Base-by-base conservation (phyloP, 768 basidiomycete genomes). In the Mycena capillaripes region DNA sequence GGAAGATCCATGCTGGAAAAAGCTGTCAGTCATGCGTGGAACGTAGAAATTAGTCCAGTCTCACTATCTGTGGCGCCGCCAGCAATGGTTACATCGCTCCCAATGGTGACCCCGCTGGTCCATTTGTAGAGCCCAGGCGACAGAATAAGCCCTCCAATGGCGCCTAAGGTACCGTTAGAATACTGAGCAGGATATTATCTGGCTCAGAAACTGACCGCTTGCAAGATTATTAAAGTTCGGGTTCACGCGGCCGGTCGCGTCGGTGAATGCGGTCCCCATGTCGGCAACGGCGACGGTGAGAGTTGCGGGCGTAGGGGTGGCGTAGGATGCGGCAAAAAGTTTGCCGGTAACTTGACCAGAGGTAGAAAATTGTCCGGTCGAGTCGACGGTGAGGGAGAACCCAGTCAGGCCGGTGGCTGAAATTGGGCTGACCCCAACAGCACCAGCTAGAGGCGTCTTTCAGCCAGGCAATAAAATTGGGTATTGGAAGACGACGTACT, bases 241-340 rank as follows among this genome's bases (percentile, higher is more conserved):
- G 44, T 29, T 32, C n/a, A 23, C 60, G 12, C 60, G 60, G 27
- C 60, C 60, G 10, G n/a, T 48, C 4, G 60, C 44, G 29, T 62
- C 60, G 30, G 27, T 48, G 30, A 32, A 48, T 6, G 62, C 62
- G 23, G 62, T 63, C 4, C n/a, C 34, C 62, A 63, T 50, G 62
- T 63, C 62, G n/a, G 21, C 25, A 34, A 36, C 19, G 5, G 62
- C 62, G n/a, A 16, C 16, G 32, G 62, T 52, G 48, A 63, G 62
- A 12, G 62, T 52, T 16, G 48, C 7, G 8, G 62, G 62, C 2
- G 62, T 63, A 6, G 48, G 62, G n/a, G 12, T 21, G 17, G 48
- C 48, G 34, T 52, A 63, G 19, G 46, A 34, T 8, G 62, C 62
- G 38, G 27, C 59, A 29, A 29, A 60, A 3, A 60, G 16, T 19